Evolutionary conservation across 2,329 filamentous ascomycete species (phyloP).

Genomic region (Ophiostoma perfectum): DNA sequence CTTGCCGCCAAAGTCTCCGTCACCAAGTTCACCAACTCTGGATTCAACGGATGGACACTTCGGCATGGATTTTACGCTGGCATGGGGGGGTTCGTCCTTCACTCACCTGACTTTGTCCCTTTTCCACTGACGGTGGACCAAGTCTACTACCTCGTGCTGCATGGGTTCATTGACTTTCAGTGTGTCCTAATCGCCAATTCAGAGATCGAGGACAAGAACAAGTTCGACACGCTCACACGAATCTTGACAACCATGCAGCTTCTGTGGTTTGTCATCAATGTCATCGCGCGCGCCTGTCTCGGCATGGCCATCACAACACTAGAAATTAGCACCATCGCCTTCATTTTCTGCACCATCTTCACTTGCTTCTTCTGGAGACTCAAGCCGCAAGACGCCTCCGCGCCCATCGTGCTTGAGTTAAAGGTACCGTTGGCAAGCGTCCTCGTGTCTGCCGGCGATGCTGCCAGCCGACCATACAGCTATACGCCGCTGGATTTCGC

Average conservation of each 20-base stretch:
- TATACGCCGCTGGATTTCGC: constrained; percentile 14
- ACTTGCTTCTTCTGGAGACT: constrained; percentile 13
- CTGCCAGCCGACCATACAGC: constrained; percentile 4
- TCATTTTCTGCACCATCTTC: constrained; percentile 21
- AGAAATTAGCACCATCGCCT: constrained; percentile 31
- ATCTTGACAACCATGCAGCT: constrained; percentile 29
- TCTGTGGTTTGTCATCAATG: constrained; percentile 29
- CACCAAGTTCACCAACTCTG: constrained; percentile 25
- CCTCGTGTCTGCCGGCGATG: not conserved
- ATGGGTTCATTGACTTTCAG: constrained; percentile 31
- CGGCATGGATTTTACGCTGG: constrained; percentile 39
- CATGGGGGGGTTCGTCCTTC: constrained; percentile 37
- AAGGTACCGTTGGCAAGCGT: constrained; percentile 7
- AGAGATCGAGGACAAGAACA: constrained; percentile 33
- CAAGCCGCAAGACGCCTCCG: constrained; percentile 12
- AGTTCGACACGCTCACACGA: constrained; percentile 30
- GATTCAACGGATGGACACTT: constrained; percentile 33
- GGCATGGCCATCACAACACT: constrained; percentile 30
- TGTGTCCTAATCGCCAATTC: constrained; percentile 23
- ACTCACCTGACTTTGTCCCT: constrained; percentile 29
- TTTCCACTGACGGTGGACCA: constrained; percentile 38
- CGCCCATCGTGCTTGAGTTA: not conserved
- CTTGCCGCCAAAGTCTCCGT: constrained; percentile 31
- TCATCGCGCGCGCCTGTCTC: constrained; percentile 24
- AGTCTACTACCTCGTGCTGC: constrained; percentile 31